Evolutionary conservation across 768 basidiomycete genomes (phyloP), one percentile per base, ranked within the genome.

Genomic region (Heimioporus sp.): DNA sequence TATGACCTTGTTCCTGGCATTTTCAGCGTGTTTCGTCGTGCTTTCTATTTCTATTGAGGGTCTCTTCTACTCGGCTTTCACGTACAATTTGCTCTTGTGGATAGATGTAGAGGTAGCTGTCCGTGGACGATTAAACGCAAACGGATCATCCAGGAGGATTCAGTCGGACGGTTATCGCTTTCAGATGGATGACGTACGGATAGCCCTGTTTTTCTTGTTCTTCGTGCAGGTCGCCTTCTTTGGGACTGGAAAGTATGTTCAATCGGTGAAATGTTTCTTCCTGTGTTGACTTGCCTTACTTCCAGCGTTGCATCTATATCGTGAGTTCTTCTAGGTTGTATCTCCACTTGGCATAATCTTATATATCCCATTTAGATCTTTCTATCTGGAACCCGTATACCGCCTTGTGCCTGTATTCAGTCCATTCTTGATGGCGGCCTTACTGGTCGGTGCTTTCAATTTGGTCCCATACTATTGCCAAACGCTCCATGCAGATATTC

Each of bases 161-260:
- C 48, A 8, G 20, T 36, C 51, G 10, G 38, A 43, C 13, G 57
- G 58, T 19, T 80, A 81, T 59, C 59, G 65, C n/a, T 80, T 84
- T 63, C 74, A 71, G 54, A 66, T 69, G 35, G 85, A 86, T 36
- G 86, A 91, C 52, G 65, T 91, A 12, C 72, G 91, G 43, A 83
- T 88, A 48, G 89, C 86, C 1, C 56, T 92, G 19, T 89, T 91
- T 65, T 92, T 92, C 70, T 68, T 94, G 53, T 90, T 90, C 67
- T 91, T 93, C 58, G 85, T 92, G 8, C 91, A 94, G 60, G 80
- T 90, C 38, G 91, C 84, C 2, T 92, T 92, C 68, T 92, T 91
- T 62, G 90, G 90, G 9, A 89, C 82, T 35, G 88, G 88, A 73
- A 90, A 88, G 86, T 87, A 70, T 59, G 87, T 76, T 10, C 2